Evolutionary conservation across 352 stramenopile genomes (phyloP).

Genomic region (Globisporangium cystogenes): DNA sequence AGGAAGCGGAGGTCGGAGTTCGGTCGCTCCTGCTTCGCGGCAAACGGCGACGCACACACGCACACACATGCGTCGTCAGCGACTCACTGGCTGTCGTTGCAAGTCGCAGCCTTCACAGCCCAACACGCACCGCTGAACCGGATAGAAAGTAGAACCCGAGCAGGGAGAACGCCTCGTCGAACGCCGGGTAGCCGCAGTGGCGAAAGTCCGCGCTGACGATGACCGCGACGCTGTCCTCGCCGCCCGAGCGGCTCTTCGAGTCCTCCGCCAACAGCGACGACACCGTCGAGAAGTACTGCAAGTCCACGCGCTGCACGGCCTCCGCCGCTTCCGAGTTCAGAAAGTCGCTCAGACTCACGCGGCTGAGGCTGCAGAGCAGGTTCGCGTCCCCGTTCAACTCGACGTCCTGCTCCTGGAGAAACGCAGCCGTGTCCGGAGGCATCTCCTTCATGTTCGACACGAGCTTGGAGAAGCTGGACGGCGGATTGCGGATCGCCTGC

Average conservation of each 20-base stretch:
- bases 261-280: constrained; percentile 32
- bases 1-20: constrained; percentile 40
- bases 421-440: constrained; percentile 33
- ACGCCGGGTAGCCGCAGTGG: constrained; percentile 54
- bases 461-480: constrained; percentile 48
- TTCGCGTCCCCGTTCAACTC: constrained; percentile 48
- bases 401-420: constrained; percentile 57
- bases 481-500: constrained; percentile 10
- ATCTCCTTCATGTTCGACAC: constrained; percentile 46
- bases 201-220: constrained; percentile 54
- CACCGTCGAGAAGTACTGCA: constrained; percentile 10
- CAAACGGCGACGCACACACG: neutral
- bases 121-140: constrained; percentile 19
- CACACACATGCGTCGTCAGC: neutral
- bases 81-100: too few species aligned
- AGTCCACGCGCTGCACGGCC: constrained; percentile 3
- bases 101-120: neutral
- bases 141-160: constrained; percentile 60
- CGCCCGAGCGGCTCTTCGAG: constrained; percentile 16
- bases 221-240: constrained; percentile 20
- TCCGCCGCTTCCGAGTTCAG: constrained; percentile 11
- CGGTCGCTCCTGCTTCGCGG: constrained; percentile 11
- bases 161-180: constrained; percentile 34
- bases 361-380: constrained; percentile 45
- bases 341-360: constrained; percentile 51